Evolutionary conservation across 2,329 filamentous ascomycete species (phyloP).

Genomic region (Colletotrichum higginsianum): DNA sequence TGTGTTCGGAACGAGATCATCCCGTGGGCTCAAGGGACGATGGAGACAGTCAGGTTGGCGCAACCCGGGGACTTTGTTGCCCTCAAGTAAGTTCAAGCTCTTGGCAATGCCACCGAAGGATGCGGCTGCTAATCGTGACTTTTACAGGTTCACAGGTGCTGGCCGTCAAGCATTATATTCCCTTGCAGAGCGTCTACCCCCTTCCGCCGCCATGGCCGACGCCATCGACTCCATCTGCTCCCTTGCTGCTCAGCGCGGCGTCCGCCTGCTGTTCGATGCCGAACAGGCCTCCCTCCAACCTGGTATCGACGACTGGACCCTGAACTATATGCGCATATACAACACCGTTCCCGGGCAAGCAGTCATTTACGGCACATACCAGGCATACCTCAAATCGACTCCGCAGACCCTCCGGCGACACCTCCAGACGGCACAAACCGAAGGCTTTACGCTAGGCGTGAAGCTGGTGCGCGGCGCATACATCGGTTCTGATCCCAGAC

Average conservation of each 20-base stretch:
- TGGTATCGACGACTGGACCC: constrained; percentile 86
- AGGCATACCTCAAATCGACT: constrained; percentile 80
- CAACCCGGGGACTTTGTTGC: constrained; percentile 75
- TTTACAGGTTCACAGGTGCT: constrained; percentile 81
- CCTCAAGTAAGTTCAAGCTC: constrained; percentile 66
- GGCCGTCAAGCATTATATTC: constrained; percentile 79
- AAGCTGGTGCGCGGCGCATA: constrained; percentile 86
- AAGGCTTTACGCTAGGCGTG: constrained; percentile 77
- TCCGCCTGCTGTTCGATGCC: constrained; percentile 86
- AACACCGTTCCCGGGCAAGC: constrained; percentile 75
- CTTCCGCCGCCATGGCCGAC: constrained; percentile 74
- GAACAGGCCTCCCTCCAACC: constrained; percentile 85
- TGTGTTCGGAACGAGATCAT: constrained; percentile 72
- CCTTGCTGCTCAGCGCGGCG: constrained; percentile 76
- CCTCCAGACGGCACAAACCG: constrained; percentile 69
- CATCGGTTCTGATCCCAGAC: constrained; percentile 77
- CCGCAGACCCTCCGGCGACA: constrained; percentile 72
- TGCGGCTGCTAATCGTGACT: constrained; percentile 3
- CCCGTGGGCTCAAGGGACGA: constrained; percentile 81
- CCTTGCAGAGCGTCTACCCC: constrained; percentile 73
- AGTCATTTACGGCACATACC: constrained; percentile 85
- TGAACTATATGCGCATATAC: constrained; percentile 83
- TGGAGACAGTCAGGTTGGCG: constrained; percentile 82
- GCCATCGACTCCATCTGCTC: constrained; percentile 84
- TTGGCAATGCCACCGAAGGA: background rate